Conservation (phyloP, 2,329 filamentous ascomycete genomes). For the Nigrospora osmanthi region DNA sequence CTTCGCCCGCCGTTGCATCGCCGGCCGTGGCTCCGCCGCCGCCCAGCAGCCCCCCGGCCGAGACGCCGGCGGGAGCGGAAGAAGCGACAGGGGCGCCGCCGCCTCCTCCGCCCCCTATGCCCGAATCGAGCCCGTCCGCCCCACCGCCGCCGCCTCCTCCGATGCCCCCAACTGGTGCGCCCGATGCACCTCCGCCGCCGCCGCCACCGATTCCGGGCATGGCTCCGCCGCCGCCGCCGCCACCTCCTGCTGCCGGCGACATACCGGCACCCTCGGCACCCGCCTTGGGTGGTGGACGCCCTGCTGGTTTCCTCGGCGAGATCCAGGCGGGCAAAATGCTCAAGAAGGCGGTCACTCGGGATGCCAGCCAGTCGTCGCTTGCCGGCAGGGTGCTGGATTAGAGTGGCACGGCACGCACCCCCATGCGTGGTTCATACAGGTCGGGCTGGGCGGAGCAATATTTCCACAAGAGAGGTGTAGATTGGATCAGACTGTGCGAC, state of each 20-base stretch:
- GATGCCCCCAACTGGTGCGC: constrained; percentile 29
- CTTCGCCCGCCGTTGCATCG: constrained; percentile 30
- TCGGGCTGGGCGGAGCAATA: too few species aligned
- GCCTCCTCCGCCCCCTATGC: constrained; percentile 26
- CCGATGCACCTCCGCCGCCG: constrained; percentile 32
- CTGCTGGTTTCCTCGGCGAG: constrained; percentile 65
- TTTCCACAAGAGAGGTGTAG: too few species aligned
- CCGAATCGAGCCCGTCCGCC: constrained; percentile 18
- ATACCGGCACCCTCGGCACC: constrained; percentile 36
- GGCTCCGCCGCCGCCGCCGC: constrained; percentile 34
- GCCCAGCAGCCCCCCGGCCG: constrained; percentile 13
- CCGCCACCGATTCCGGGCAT: constrained; percentile 34
- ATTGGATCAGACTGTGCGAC: too few species aligned
- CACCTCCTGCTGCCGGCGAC: constrained; percentile 30
- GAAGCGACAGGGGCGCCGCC: constrained; percentile 19
- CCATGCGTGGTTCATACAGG: too few species aligned
- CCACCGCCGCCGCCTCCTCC: constrained; percentile 29
- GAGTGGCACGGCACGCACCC: not conserved
- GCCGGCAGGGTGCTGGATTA: constrained; percentile 68
- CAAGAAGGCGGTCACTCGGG: constrained; percentile 84
- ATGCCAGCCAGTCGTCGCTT: constrained; percentile 64
- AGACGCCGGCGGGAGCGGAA: constrained; percentile 8
- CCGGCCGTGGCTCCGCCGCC: constrained; percentile 18
- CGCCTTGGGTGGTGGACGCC: constrained; percentile 33
- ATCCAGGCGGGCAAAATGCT: constrained; percentile 75